These are phyloP conservation scores for Boletellus sp. DNA, from an alignment of 768 basidiomycete genomes.

Conservation along the genomic window DNA sequence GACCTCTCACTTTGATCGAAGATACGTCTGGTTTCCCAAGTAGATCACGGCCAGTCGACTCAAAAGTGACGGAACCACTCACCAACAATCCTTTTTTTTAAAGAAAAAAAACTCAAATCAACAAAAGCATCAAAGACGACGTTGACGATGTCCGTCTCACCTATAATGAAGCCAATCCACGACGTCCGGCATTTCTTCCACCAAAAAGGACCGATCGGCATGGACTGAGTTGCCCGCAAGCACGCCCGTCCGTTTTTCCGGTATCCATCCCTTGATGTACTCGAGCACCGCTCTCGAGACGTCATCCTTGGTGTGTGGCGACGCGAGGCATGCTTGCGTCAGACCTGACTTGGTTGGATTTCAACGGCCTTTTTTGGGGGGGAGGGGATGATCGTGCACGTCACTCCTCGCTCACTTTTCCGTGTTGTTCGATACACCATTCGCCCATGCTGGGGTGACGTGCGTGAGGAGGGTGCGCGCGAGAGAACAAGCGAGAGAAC, in stretches of 20 bases:
- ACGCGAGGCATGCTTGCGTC: conserved; percentile 72
- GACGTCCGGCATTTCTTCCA: conserved; percentile 76
- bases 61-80: conserved; percentile 25
- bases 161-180: conserved; percentile 81
- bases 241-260: conserved; percentile 54
- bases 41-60: not conserved
- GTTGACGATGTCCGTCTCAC: conserved; percentile 34
- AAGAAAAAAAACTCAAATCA: not conserved
- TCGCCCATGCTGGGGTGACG: conserved; percentile 65
- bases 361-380: not conserved
- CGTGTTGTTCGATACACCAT: conserved; percentile 87
- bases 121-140: too few relatives aligned
- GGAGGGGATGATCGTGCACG: too few relatives aligned
- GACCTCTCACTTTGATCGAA: conserved; percentile 61
- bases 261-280: conserved; percentile 87
- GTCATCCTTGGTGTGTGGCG: conserved; percentile 55
- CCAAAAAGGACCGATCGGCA: conserved; percentile 69
- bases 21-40: conserved; percentile 61
- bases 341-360: conserved; percentile 62
- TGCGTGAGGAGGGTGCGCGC: not conserved
- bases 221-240: conserved; percentile 91
- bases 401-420: conserved; percentile 59
- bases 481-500: not conserved
- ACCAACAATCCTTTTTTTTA: conserved; percentile 65
- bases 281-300: conserved; percentile 60